phyloP scores from a whole-genome alignment of 176 grass and related monocot species.

The Eragrostis curvula region DNA sequence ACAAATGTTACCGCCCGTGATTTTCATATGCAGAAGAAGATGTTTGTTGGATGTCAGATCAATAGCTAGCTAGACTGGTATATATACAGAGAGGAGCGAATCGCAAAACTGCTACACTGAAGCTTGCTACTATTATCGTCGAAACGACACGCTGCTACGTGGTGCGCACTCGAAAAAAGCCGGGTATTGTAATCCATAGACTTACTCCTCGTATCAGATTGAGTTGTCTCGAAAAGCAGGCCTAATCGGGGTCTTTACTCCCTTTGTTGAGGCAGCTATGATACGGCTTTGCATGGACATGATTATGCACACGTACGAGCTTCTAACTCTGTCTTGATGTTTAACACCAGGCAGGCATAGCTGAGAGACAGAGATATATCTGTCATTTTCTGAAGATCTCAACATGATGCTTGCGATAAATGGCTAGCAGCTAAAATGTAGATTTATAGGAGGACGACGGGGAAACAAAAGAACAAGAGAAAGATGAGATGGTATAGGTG shows the following conservation, averaged over 20 bases:
- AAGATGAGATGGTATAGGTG: too few relatives aligned
- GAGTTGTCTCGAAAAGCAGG: not conserved
- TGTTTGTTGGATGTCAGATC: not conserved
- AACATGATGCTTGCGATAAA: not conserved
- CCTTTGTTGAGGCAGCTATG: slow-evolving; percentile 28
- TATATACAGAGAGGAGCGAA: not conserved
- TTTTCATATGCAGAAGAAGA: not conserved
- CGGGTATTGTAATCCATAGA: slow-evolving; percentile 12
- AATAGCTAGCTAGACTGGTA: not conserved
- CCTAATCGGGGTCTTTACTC: not conserved
- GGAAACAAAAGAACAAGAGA: too few relatives aligned
- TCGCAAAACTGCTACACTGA: not conserved
- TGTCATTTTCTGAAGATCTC: slow-evolving; percentile 25
- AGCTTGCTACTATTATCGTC: slow-evolving; percentile 7
- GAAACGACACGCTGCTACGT: not conserved
- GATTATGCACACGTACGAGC: not conserved
- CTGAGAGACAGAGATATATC: not conserved
- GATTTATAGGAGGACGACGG: too few relatives aligned
- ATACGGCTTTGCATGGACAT: not conserved
- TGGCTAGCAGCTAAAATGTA: not conserved
- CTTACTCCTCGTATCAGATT: slow-evolving; percentile 15
- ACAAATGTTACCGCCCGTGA: too few relatives aligned
- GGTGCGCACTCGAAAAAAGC: not conserved
- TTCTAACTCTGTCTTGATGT: not conserved
- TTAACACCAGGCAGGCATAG: not conserved